Evolutionary conservation across 2,329 filamentous ascomycete genomes (phyloP).

Genomic region (Fusarium subglutinans): DNA sequence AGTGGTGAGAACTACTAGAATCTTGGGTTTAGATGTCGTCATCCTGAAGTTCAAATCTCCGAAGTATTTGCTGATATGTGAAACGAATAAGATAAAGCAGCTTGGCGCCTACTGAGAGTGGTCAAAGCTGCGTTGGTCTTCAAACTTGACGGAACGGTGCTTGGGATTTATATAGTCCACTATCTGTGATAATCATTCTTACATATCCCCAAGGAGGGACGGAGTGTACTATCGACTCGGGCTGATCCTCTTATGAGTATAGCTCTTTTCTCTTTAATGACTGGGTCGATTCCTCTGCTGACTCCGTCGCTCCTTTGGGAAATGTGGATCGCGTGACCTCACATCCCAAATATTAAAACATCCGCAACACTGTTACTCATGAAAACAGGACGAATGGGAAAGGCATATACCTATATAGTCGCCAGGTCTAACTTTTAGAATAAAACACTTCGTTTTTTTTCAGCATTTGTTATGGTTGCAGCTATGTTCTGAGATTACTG

Average conservation of each 20-base stretch:
- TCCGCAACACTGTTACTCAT: background rate
- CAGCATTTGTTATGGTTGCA: background rate
- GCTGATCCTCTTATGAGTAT: background rate
- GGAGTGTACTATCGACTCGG: background rate
- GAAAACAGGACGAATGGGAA: too few relatives aligned
- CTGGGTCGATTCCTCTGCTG: background rate
- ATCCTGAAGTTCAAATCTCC: fast-evolving
- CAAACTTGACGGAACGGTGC: fast-evolving
- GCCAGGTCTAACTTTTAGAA: fast-evolving
- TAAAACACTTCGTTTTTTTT: fast-evolving
- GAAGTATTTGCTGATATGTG: too few relatives aligned
- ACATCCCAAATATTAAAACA: background rate
- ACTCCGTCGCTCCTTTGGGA: slow-evolving; percentile 3
- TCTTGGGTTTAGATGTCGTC: background rate
- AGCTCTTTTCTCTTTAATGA: too few relatives aligned
- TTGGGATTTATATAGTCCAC: background rate
- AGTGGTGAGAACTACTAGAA: background rate
- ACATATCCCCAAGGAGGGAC: background rate
- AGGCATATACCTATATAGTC: background rate
- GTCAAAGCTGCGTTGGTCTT: background rate
- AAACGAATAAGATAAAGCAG: fast-evolving
- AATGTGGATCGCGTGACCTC: background rate
- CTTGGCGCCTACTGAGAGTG: background rate
- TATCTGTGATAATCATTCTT: too few relatives aligned
- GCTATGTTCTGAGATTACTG: background rate